These are phyloP conservation scores for Anthracocystis setariae DNA, from an alignment of 1,284 basidiomycete genomes.

Conservation along the genomic window DNA sequence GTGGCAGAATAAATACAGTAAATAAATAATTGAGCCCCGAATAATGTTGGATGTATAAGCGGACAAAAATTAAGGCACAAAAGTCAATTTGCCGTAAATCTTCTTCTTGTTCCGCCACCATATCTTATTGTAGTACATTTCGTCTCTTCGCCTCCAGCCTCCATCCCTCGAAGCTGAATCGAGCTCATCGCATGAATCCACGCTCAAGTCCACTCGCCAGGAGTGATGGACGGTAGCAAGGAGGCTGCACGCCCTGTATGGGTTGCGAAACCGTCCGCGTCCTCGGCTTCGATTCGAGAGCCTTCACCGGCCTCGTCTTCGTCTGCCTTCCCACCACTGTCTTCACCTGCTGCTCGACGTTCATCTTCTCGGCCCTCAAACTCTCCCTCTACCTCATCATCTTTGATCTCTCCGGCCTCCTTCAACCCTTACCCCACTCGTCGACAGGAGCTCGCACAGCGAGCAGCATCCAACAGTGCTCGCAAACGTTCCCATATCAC, in stretches of 20 bases:
- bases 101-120: too few relatives aligned
- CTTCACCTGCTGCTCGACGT: conserved; percentile 15
- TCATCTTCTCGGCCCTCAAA: conserved; percentile 11
- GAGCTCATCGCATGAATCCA: too few relatives aligned
- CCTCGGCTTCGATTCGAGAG: conserved; percentile 13
- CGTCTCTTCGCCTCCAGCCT: too few relatives aligned
- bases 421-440: conserved; percentile 52
- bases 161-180: too few relatives aligned
- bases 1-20: too few relatives aligned
- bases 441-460: conserved; percentile 39
- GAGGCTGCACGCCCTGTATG: conserved; percentile 11
- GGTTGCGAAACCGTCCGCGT: conserved; percentile 9
- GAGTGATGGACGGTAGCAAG: conserved; percentile 12
- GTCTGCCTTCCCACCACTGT: conserved; percentile 34
- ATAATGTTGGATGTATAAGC: too few relatives aligned
- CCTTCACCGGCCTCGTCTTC: conserved; percentile 16
- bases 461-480: conserved; percentile 28
- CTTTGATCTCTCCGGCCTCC: conserved; percentile 27
- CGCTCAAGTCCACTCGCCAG: background rate
- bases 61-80: too few relatives aligned
- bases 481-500: conserved; percentile 37
- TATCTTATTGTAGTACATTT: too few relatives aligned
- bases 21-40: too few relatives aligned
- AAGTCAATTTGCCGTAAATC: too few relatives aligned
- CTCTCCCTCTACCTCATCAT: conserved; percentile 8